Percentiles rank a stretch among this genome's conserved stretches.
Evolutionary conservation across 371 early-diverging fungal genomes (phyloP).

Genomic region (Umbelopsis sp.): DNA sequence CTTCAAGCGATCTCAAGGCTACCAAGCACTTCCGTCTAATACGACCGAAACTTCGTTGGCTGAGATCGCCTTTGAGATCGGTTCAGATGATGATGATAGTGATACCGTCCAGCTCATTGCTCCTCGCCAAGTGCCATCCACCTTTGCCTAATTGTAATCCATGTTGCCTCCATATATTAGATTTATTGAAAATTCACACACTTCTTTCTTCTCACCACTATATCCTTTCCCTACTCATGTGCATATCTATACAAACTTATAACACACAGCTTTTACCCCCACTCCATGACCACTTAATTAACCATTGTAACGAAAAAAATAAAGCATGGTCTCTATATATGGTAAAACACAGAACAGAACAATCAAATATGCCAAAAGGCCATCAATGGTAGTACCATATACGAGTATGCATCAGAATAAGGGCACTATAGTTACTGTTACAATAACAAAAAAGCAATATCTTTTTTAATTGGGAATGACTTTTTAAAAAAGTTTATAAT

Average conservation of each 20-base stretch:
- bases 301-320: neutral
- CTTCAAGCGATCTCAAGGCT: conserved; percentile 7
- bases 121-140: neutral
- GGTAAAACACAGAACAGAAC: no score
- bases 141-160: no score
- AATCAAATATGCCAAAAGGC: no score
- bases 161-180: neutral
- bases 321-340: no score
- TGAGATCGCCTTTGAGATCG: neutral
- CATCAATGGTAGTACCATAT: no score
- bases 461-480: neutral
- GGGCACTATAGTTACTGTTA: no score
- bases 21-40: neutral
- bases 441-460: neutral
- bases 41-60: neutral
- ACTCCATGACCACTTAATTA: neutral
- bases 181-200: neutral
- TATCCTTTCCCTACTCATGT: conserved; percentile 1
- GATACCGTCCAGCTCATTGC: neutral
- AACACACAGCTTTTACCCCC: neutral
- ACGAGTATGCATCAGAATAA: no score
- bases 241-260: neutral
- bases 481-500: neutral
- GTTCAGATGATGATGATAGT: conserved; percentile 1
- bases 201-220: neutral